Base-by-base conservation (phyloP, 305 asterid genomes). In the Stenogyne calaminthoides region DNA sequence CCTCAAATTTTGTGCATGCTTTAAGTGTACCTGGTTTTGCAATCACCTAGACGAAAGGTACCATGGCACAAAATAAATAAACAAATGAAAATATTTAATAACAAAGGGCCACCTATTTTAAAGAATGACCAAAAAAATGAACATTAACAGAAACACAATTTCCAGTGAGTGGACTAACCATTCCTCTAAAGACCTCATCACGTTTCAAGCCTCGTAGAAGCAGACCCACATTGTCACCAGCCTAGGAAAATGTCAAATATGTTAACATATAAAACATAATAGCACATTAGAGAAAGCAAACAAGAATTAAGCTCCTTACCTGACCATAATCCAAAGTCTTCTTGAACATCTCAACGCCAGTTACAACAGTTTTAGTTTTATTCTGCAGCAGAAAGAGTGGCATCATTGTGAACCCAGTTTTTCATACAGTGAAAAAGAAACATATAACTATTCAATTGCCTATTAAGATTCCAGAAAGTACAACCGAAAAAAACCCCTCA, bases 301-400 rank as follows among this genome's bases (percentile, higher is more conserved):
- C 39, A 36, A 9, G 51, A 62, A 47, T 32, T 25, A 51, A 49
- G 44, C 22, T 63, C 25, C 77, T 84, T 75, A 93, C 99, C 87
- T 95, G 97, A 63, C 99, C 99, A 81, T 47, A 59, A 83, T 95
- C 99, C 80, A 95, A 81, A 36, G 86, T 89, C 88, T 95, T 95
- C 87, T 91, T 95, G 90, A 95, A 95, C 99, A 95, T 95, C 84
- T 95, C 98, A 67, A 93, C 99, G 59, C 98, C 99, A 76, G 99
- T 95, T 29, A 89, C 97, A 7, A 89, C 84, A 65, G 97, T 87
- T 88, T 95, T 95, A 58, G 87, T 52, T 77, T 86, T 89, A 57
- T 88, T 89, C 98, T 94, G 82, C 42, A 72, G 77, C 22, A 81
- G 37, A 60, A 39, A 75, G 58, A 68, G 56, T 70, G 5, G 54